Evolutionary conservation across 139 green algal genomes (phyloP).

Genomic region (Chlorella sp.): DNA sequence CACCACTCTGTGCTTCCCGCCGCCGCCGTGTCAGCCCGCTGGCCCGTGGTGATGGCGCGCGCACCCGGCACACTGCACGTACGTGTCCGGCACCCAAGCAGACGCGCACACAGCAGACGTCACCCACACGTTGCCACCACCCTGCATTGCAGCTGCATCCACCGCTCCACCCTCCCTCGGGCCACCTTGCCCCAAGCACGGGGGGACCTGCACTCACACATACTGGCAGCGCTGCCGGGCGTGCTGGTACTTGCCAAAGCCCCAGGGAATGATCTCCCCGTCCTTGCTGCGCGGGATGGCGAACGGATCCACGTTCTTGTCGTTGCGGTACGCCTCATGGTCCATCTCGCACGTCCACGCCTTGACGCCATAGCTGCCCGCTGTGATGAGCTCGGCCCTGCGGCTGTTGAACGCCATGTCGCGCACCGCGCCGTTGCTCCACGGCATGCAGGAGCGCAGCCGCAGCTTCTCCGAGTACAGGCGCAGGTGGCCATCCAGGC

Average conservation of each 20-base stretch:
- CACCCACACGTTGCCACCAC: too few relatives aligned
- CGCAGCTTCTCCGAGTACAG: constrained; percentile 32
- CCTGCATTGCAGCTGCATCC: too few relatives aligned
- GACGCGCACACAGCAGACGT: too few relatives aligned
- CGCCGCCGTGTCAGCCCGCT: too few relatives aligned
- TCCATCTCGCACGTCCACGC: constrained; percentile 38
- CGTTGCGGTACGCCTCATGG: constrained; percentile 31
- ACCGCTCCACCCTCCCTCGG: too few relatives aligned
- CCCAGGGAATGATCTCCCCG: constrained; percentile 29
- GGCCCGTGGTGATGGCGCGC: constrained; percentile 1
- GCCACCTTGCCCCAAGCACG: too few relatives aligned
- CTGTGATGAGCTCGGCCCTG: constrained; percentile 30
- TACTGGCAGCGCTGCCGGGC: constrained; percentile 5
- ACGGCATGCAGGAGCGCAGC: constrained; percentile 35
- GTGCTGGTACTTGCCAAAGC: constrained; percentile 46
- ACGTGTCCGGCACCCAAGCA: too few relatives aligned
- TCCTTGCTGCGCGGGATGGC: constrained; percentile 29
- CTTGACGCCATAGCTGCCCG: constrained; percentile 37
- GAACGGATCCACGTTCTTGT: constrained; percentile 20
- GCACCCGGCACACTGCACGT: constrained; percentile 22
- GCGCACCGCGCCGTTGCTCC: constrained; percentile 29
- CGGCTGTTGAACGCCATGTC: constrained; percentile 25
- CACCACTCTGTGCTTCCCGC: constrained; percentile 13
- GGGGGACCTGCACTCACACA: constrained; percentile 6
- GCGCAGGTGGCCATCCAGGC: constrained; percentile 31